Conservation (phyloP, 345 rosid genomes). For the Cardamine occulta region DNA sequence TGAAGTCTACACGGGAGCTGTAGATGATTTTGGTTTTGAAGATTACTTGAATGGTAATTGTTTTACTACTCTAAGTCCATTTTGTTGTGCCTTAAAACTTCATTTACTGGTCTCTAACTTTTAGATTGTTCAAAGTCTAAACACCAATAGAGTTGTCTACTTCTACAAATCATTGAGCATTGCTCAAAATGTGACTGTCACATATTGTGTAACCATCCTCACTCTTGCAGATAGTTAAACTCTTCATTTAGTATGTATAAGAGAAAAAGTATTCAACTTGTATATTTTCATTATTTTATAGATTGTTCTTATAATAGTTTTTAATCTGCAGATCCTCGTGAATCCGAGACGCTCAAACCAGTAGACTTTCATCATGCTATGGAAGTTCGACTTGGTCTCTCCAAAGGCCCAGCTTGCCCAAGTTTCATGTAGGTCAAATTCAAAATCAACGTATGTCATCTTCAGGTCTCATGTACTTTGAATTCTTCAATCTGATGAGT, state of each 20-base stretch:
- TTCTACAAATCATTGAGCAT: background rate
- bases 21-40: slow-evolving; percentile 85
- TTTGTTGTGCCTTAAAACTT: background rate
- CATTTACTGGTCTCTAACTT: background rate
- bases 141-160: background rate
- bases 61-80: background rate
- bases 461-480: background rate
- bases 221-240: background rate
- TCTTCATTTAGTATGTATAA: background rate
- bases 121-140: background rate
- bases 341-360: slow-evolving; percentile 65
- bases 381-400: slow-evolving; percentile 76
- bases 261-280: background rate
- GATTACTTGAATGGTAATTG: slow-evolving; percentile 80
- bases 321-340: slow-evolving; percentile 63
- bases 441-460: background rate
- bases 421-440: slow-evolving; percentile 51
- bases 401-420: slow-evolving; percentile 69
- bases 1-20: slow-evolving; percentile 71
- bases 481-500: background rate
- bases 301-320: background rate
- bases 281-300: background rate
- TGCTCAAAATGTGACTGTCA: background rate
- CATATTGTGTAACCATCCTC: background rate
- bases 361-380: slow-evolving; percentile 71